Conservation (phyloP, 805 yeast species). For the Candida ovalis region DNA sequence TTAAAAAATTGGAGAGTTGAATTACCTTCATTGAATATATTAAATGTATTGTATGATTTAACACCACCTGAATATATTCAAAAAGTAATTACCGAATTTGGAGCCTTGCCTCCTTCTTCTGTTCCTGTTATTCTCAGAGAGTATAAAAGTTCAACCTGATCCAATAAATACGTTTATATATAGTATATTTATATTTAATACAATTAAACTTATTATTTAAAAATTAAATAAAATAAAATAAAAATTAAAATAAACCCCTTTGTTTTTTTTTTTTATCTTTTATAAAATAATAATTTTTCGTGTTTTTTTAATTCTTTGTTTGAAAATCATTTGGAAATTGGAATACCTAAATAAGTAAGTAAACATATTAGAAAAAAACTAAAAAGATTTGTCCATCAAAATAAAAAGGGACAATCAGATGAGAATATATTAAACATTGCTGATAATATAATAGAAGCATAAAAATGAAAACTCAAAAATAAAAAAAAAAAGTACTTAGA, state of each 20-base stretch:
- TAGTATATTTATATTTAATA: background rate
- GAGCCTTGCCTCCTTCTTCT: conserved; percentile 95
- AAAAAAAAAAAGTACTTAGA: background rate
- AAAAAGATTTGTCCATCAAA: no score
- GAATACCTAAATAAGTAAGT: background rate
- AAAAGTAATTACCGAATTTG: conserved; percentile 93
- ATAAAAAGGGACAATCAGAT: background rate
- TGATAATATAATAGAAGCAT: background rate
- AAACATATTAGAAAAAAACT: background rate
- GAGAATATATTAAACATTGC: background rate
- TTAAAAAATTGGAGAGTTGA: conserved; percentile 58
- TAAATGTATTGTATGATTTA: conserved; percentile 86
- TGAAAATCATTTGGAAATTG: no score
- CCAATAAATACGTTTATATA: background rate
- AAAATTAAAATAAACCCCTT: no score
- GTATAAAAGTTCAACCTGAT: conserved; percentile 52
- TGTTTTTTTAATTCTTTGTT: no score
- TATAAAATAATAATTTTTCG: no score
- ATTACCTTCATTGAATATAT: conserved; percentile 60
- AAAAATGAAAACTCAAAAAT: background rate
- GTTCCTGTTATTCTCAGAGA: conserved; percentile 96
- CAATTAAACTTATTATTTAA: no score
- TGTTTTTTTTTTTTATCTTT: no score
- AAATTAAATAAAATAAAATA: no score
- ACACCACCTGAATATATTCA: conserved; percentile 93